Conservation (phyloP, 371 early-diverging fungal genomes). For the Dichotomocladium elegans region DNA sequence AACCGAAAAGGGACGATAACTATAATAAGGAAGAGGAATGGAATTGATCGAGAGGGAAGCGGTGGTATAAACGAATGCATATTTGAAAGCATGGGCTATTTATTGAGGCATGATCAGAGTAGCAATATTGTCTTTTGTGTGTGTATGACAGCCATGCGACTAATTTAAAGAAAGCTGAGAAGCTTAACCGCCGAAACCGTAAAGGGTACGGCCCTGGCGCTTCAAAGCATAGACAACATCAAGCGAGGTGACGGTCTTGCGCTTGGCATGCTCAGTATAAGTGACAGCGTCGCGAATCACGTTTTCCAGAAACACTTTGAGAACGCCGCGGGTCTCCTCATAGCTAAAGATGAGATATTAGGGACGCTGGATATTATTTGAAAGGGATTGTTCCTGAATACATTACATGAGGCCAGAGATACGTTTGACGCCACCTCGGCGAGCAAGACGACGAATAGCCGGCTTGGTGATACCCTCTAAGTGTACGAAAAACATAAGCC, state of each 20-base stretch:
- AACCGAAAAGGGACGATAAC: too few relatives aligned
- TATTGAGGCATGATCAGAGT: too few relatives aligned
- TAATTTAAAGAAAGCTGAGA: background rate
- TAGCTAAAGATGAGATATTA: slow-evolving; percentile 44
- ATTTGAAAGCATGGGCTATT: too few relatives aligned
- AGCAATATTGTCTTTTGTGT: too few relatives aligned
- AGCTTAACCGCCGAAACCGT: slow-evolving; percentile 47
- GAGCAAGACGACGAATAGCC: slow-evolving; percentile 99
- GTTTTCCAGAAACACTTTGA: slow-evolving; percentile 97
- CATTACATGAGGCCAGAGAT: slow-evolving; percentile 91
- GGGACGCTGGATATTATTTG: background rate
- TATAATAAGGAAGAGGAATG: too few relatives aligned
- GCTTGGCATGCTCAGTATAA: slow-evolving; percentile 99
- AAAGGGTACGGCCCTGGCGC: slow-evolving; percentile 96
- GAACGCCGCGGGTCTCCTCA: slow-evolving; percentile 97
- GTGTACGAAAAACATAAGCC: background rate
- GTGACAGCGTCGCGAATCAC: slow-evolving; percentile 98
- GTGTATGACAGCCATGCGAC: too few relatives aligned
- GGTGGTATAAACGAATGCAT: too few relatives aligned
- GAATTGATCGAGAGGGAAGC: too few relatives aligned
- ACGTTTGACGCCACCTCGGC: slow-evolving; percentile 99
- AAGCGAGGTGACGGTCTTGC: slow-evolving; percentile 96
- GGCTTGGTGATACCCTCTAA: slow-evolving; percentile 98
- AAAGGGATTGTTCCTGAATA: background rate
- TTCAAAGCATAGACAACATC: slow-evolving; percentile 98